Base-by-base conservation (phyloP, 2,329 filamentous ascomycete species). In the Lasiodiplodia hormozganensis region DNA sequence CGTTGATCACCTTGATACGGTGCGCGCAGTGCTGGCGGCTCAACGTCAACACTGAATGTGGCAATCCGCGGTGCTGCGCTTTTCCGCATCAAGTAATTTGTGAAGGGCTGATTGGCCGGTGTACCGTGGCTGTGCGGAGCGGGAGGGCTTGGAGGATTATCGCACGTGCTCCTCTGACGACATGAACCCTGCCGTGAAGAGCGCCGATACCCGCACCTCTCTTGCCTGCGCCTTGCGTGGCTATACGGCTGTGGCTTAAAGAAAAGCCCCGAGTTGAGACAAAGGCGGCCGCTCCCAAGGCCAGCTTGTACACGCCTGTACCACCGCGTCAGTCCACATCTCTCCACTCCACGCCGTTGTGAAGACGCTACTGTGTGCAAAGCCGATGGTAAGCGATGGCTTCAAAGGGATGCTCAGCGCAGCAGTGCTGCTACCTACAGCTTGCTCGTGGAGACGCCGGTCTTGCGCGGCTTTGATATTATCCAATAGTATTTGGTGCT, bases 401-500 rank as follows among this genome's bases (percentile, higher is more conserved):
- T 25, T n/a, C 25, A 21, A 10, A 18, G 23, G 18, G 52, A 12
- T 14, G 52, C 25, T 10, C 28, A 28, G 21, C 3, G 23, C 23
- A 7, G 21, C 23, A 34, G 31, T 14, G 12, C 21, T 16, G 21
- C n/a, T 34, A 21, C 12, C 14, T 14, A 21, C 31, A 34, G 12
- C 3, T 36, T 11, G n/a, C 34, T 38, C 34, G 12, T 34, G 4
- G 31, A 28, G 10, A 21, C n/a, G 12, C 18, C 10, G 4, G 28
- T n/a, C 31, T 8, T 23, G 18, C 14, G 34, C 53, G 38, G 8
- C 21, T 36, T 60, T 40, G 40, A 23, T 14, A 51, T 40, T 28
- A n/a, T 18, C n/a, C 60, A 52, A 38, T 36, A 64, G 51, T 64
- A 52, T 67, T 67, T 58, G 49, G 51, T 62, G 56, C 66, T 68